These are phyloP conservation scores for Globisporangium spinosum DNA, from an alignment of 352 stramenopile genomes.

Conservation along the genomic window DNA sequence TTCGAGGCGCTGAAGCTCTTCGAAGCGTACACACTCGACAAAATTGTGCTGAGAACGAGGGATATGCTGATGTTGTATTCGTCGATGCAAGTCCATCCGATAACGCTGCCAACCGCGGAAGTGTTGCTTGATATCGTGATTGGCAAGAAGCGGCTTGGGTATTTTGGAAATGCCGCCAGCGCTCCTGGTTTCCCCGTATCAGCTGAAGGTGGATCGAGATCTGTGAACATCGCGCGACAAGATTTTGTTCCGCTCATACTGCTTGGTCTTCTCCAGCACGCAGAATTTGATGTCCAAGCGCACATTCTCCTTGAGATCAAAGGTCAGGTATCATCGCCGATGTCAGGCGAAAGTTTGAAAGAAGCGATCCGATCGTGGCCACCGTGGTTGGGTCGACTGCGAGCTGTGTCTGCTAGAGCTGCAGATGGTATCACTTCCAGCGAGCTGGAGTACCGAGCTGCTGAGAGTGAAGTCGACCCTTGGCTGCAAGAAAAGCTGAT, in stretches of 20 bases:
- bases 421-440: constrained; percentile 6
- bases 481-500: constrained; percentile 51
- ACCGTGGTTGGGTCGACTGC: constrained; percentile 53
- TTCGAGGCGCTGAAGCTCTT: constrained; percentile 62
- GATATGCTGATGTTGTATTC: constrained; percentile 67
- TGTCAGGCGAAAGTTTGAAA: constrained; percentile 46
- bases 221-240: constrained; percentile 45
- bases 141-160: constrained; percentile 34
- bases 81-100: constrained; percentile 43
- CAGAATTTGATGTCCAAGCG: constrained; percentile 49
- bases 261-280: constrained; percentile 40
- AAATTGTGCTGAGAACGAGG: constrained; percentile 46
- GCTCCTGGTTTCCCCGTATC: background rate
- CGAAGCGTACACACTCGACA: constrained; percentile 67
- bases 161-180: constrained; percentile 1
- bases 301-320: constrained; percentile 55
- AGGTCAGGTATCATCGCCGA: constrained; percentile 35
- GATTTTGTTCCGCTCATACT: constrained; percentile 58
- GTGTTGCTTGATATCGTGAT: constrained; percentile 65
- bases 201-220: constrained; percentile 21
- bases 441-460: background rate
- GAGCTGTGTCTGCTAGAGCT: constrained; percentile 28
- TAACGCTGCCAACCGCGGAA: constrained; percentile 43
- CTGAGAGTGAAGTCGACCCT: constrained; percentile 3
- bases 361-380: constrained; percentile 76